Evolutionary conservation across 139 green algal genomes (phyloP), one percentile per base, ranked within the genome.

Genomic region (Gonium pectorale): DNA sequence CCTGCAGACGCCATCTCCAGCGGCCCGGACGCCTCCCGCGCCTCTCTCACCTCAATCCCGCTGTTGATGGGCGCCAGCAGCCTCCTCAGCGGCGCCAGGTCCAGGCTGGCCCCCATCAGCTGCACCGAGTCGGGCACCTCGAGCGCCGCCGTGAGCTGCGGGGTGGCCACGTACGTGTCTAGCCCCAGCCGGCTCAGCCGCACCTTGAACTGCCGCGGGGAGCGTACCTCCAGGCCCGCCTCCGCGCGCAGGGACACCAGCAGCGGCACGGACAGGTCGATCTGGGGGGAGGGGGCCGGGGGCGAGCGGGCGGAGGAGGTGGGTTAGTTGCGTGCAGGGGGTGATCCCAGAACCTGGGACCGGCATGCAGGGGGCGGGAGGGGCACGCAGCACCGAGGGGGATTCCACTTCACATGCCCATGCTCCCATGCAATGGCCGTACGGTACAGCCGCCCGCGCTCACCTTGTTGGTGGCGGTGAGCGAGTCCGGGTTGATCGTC

Each of bases 381-480:
- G 44, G 31, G 11, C 35, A 49, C 11, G n/a, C n/a, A n/a, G n/a
- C n/a, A n/a, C n/a, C n/a, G n/a, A n/a, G n/a, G n/a, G n/a, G n/a
- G n/a, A n/a, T n/a, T n/a, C n/a, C n/a, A n/a, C n/a, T n/a, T n/a
- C n/a, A n/a, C n/a, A n/a, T n/a, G n/a, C n/a, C n/a, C n/a, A n/a
- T n/a, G n/a, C n/a, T n/a, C n/a, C n/a, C n/a, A n/a, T n/a, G n/a
- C n/a, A n/a, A n/a, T n/a, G n/a, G n/a, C n/a, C n/a, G n/a, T n/a
- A n/a, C n/a, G n/a, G n/a, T n/a, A n/a, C n/a, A n/a, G n/a, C n/a
- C n/a, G n/a, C 67, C 67, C 41, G 37, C 3, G 43, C 24, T 13
- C 51, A 93, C 92, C 69, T 88, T 91, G 92, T 98, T 98, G 40
- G 90, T 80, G 2, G 96, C 91, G 8, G 89, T 93, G 37, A 90